phyloP scores from a whole-genome alignment of 1,284 basidiomycete genomes.

The Vanrija humicola region DNA sequence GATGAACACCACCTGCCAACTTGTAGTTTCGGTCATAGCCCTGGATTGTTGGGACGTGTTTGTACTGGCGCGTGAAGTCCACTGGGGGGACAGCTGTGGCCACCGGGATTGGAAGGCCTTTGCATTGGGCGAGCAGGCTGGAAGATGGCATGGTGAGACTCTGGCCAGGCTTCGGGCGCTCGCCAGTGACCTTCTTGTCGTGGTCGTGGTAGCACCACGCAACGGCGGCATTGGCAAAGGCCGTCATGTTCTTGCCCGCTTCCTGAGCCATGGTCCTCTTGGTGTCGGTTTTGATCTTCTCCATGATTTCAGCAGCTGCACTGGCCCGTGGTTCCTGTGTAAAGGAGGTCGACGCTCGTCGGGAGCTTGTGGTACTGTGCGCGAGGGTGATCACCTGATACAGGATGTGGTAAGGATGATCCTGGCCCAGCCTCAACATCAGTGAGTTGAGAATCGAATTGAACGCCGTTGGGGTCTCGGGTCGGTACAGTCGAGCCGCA shows the following conservation, averaged over 20 bases:
- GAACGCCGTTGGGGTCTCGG: constrained; percentile 50
- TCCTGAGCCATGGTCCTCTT: constrained; percentile 58
- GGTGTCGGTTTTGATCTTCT: constrained; percentile 63
- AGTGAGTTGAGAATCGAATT: constrained; percentile 65
- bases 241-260: constrained; percentile 59
- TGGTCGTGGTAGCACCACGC: constrained; percentile 58
- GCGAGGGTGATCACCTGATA: constrained; percentile 77
- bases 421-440: constrained; percentile 70
- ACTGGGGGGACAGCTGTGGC: constrained; percentile 68
- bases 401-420: constrained; percentile 91
- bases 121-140: constrained; percentile 10
- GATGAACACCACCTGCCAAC: constrained; percentile 72
- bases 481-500: constrained; percentile 71
- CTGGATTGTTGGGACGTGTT: constrained; percentile 62
- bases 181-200: constrained; percentile 6
- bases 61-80: constrained; percentile 67
- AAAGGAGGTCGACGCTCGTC: background rate
- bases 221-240: constrained; percentile 67
- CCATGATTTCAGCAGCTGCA: constrained; percentile 68
- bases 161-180: background rate
- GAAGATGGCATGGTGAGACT: background rate
- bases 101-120: constrained; percentile 66
- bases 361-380: constrained; percentile 6
- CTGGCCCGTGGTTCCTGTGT: constrained; percentile 55
- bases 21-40: constrained; percentile 61